These are phyloP conservation scores for Sordariomycetes sp. DNA, from an alignment of 2,329 filamentous ascomycete genomes.

Conservation along the genomic window DNA sequence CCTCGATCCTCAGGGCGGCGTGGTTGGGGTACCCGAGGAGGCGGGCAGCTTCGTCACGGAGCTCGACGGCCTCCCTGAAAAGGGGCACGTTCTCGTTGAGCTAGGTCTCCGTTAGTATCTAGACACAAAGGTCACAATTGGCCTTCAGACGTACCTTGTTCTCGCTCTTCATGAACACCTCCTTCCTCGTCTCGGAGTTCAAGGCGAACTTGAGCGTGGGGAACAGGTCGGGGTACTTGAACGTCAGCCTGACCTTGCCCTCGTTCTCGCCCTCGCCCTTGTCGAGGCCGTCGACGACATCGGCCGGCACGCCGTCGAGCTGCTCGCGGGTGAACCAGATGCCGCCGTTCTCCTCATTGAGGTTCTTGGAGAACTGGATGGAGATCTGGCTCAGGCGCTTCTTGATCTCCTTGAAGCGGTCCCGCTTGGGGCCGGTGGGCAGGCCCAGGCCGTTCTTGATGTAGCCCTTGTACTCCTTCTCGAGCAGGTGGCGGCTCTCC, in stretches of 20 bases:
- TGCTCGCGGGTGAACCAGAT: conserved; percentile 68
- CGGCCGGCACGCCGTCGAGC: conserved; percentile 63
- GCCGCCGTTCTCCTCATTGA: conserved; percentile 75
- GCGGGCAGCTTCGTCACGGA: conserved; percentile 69
- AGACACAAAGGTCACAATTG: not conserved
- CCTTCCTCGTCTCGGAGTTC: conserved; percentile 56
- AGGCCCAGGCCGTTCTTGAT: conserved; percentile 67
- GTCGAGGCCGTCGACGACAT: conserved; percentile 56
- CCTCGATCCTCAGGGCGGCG: conserved; percentile 64
- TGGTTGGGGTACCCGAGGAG: conserved; percentile 69
- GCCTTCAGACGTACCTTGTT: conserved; percentile 48
- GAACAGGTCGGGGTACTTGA: conserved; percentile 78
- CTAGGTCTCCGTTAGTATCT: conserved; percentile 14
- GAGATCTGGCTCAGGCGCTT: conserved; percentile 64
- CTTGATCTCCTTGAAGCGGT: conserved; percentile 81
- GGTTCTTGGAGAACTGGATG: conserved; percentile 68
- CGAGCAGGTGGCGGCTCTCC: conserved; percentile 61
- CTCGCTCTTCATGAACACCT: conserved; percentile 63
- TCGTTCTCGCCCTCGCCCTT: conserved; percentile 64
- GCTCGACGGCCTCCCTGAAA: conserved; percentile 63
- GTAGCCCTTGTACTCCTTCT: conserved; percentile 69
- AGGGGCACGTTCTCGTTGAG: conserved; percentile 61
- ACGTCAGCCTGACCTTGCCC: conserved; percentile 63
- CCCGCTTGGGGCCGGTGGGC: conserved; percentile 57
- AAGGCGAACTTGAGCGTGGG: conserved; percentile 68